Evolutionary conservation across 768 basidiomycete genomes (phyloP).

Genomic region (Mycena amicta): DNA sequence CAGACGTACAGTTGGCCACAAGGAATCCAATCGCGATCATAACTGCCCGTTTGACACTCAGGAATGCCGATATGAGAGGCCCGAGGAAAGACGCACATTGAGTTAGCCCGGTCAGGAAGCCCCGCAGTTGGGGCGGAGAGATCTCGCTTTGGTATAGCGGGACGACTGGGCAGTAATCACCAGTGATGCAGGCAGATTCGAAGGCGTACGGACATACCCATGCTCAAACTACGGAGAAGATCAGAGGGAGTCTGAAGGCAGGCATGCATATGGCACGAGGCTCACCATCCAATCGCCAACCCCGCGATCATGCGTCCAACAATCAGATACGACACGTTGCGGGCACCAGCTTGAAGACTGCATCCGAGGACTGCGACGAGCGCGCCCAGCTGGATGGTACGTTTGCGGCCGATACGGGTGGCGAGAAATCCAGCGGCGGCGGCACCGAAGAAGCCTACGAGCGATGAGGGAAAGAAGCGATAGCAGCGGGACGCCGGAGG

Average conservation of each 20-base stretch:
- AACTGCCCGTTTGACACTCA: slow-evolving; percentile 29
- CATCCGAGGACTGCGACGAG: slow-evolving; percentile 54
- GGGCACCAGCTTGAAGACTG: slow-evolving; percentile 46
- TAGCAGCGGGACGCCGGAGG: neutral
- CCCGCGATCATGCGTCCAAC: slow-evolving; percentile 51
- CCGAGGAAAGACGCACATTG: slow-evolving; percentile 57
- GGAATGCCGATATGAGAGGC: slow-evolving; percentile 51
- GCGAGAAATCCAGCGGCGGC: slow-evolving; percentile 48
- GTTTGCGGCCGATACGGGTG: slow-evolving; percentile 51
- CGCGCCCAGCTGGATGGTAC: slow-evolving; percentile 50
- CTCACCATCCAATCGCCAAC: slow-evolving; percentile 42
- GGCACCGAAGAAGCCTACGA: slow-evolving; percentile 47
- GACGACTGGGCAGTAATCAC: too few species aligned
- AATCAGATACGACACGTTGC: slow-evolving; percentile 54
- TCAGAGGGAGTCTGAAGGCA: too few species aligned
- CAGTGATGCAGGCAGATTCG: too few species aligned
- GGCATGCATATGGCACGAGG: neutral
- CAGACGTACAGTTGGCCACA: slow-evolving; percentile 16
- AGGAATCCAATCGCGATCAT: slow-evolving; percentile 21
- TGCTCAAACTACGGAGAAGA: too few species aligned
- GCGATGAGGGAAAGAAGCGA: neutral
- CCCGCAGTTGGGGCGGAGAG: slow-evolving; percentile 50
- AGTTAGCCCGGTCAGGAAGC: slow-evolving; percentile 54
- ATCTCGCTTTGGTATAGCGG: slow-evolving; percentile 58
- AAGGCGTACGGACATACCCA: too few species aligned